Base-by-base conservation (phyloP, 768 basidiomycete genomes). In the Amanita pseudoporphyria region DNA sequence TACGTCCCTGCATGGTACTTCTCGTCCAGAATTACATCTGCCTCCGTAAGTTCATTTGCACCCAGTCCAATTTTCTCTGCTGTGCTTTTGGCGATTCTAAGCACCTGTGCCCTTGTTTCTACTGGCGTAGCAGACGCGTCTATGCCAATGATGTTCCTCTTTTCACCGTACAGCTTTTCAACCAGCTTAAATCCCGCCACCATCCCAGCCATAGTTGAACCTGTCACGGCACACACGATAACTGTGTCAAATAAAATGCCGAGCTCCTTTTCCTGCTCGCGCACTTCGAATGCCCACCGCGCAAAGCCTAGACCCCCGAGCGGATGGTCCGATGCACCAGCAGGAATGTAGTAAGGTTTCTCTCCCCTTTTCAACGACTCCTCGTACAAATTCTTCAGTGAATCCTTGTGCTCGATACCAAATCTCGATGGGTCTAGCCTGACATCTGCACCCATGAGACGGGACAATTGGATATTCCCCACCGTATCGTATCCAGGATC, bases 251-350 rank as follows among this genome's bases (percentile, higher is more conserved):
- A 47, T 24, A 47, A 38, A n/a, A 47, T 24, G 3, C 45, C 45
- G 26, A 47, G 36, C 13, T 47, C 45, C 24, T 47, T 14, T 47
- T 47, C 45, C 24, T 47, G 45, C 16, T 36, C 24, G 6, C 35
- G 45, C 18, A 47, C 45, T 47, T 47, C 45, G 16, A 47, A 47
- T n/a, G 45, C 45, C 45, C 45, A 47, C 4, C 45, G 45, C 7
- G 45, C 45, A 26, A 47, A 47, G 13, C 45, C 45, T 6, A 47
- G 35, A 37, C 45, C 45, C 13, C 45, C 45, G 3, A 47, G 22
- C n/a, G 45, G 45, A 26, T 47, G 45, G 35, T 47, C 45, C 3
- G 45, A 47, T 9, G 45, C 45, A 9, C 45, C 45, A 3, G 45
- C 45, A 9, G 45, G 45, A 35, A 47, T 47, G 16, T 47, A 47